These are phyloP conservation scores for Agastache rugosa DNA, from an alignment of 257 asterid genomes.

Conservation along the genomic window DNA sequence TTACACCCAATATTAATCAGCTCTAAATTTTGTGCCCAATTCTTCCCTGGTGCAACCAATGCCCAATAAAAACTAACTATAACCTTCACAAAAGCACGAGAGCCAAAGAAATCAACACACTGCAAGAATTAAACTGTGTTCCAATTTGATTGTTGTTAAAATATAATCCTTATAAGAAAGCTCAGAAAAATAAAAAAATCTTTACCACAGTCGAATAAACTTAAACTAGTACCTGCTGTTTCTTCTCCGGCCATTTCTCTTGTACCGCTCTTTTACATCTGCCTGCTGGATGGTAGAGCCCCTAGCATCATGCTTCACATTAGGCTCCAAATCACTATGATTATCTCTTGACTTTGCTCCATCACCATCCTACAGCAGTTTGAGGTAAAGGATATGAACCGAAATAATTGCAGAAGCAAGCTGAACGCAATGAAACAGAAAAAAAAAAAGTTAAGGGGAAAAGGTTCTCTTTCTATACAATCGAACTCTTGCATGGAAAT, in stretches of 20 bases:
- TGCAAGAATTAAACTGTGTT: background rate
- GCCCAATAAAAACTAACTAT: conserved; percentile 12
- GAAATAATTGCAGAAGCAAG: conserved; percentile 96
- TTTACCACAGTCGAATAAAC: background rate
- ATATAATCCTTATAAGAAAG: background rate
- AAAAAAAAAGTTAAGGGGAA: conserved; percentile 58
- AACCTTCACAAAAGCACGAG: background rate
- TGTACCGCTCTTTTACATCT: conserved; percentile 57
- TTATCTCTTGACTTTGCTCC: conserved; percentile 50
- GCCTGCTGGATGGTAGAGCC: conserved; percentile 41
- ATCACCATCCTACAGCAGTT: conserved; percentile 94
- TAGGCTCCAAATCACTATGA: conserved; percentile 48
- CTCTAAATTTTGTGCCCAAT: background rate
- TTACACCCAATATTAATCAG: background rate
- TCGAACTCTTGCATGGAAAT: conserved; percentile 63
- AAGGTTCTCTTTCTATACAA: conserved; percentile 38
- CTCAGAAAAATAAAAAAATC: conserved; percentile 12
- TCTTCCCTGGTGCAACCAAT: conserved; percentile 20
- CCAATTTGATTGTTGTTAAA: background rate
- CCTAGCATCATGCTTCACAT: conserved; percentile 51
- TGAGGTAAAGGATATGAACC: conserved; percentile 98
- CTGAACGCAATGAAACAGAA: conserved; percentile 76
- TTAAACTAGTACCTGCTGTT: conserved; percentile 57
- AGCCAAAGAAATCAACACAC: background rate
- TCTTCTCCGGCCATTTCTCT: conserved; percentile 63